Evolutionary conservation across 441 rosid genomes (phyloP), one percentile per base, ranked within the genome.

Genomic region (Breynia disticha): DNA sequence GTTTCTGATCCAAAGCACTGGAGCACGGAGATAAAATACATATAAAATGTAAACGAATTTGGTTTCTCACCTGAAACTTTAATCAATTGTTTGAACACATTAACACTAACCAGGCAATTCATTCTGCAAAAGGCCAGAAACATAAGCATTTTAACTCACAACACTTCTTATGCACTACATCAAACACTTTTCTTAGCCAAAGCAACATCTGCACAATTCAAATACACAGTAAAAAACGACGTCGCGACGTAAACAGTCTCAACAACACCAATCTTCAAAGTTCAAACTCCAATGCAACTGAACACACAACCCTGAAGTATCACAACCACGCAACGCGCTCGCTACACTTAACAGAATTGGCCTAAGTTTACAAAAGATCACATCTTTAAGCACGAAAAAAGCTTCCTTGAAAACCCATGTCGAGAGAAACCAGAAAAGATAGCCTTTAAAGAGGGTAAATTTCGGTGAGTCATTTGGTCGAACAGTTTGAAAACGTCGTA

Each of bases 271-370:
- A 75, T 63, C 57, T 81, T 81, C 38, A 68, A 46, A 28, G 81
- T 84, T 76, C 77, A 70, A 54, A n/a, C n/a, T n/a, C n/a, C 80
- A 69, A 54, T 84, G 93, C 71, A 81, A 19, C 52, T 79, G 81
- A 73, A 42, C 28, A 16, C 78, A 75, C 62, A 54, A 62, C 32
- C 21, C 61, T 10, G 61, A 38, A 68, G 64, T 63, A 17, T 57
- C 69, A 52, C 81, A 76, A 15, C 77, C 74, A 46, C 78, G 57
- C 72, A 81, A 68, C 61, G 65, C 65, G 50, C 75, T 68, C 12
- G 88, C 86, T 16, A 81, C 22, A 13, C 67, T 67, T 7, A 76
- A 67, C 38, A 72, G 75, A 41, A 75, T 78, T 7, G 78, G 84
- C 55, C 52, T 60, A 15, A 61, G 49, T 17, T 73, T 69, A 37